Evolutionary conservation across 257 asterid species (phyloP).

Genomic region (Cordia subcordata): DNA sequence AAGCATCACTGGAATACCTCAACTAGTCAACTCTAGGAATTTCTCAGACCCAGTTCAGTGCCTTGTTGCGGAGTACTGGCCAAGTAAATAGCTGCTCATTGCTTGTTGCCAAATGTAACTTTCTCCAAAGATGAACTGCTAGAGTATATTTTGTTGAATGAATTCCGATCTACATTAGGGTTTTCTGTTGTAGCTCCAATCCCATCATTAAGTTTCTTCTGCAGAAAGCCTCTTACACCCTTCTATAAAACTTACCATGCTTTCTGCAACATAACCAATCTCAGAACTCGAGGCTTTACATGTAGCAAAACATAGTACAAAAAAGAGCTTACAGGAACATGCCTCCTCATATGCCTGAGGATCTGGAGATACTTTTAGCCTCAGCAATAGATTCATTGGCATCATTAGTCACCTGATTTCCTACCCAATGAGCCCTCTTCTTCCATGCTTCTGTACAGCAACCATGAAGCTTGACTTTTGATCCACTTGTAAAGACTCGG

Average conservation of each 20-base stretch:
- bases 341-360: conserved; percentile 93
- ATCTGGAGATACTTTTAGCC: conserved; percentile 82
- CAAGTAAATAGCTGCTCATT: conserved; percentile 92
- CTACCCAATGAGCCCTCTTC: conserved; percentile 87
- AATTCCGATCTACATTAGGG: conserved; percentile 58
- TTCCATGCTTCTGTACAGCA: conserved; percentile 94
- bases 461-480: conserved; percentile 83
- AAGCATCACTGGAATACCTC: conserved; percentile 7
- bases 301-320: too few species aligned
- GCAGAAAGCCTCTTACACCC: too few species aligned
- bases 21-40: conserved; percentile 95
- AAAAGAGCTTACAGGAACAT: too few species aligned
- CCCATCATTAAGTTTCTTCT: too few species aligned
- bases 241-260: too few species aligned
- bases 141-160: conserved; percentile 77
- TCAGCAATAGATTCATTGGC: too few species aligned
- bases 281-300: too few species aligned
- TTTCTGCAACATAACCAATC: too few species aligned
- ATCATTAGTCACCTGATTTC: too few species aligned
- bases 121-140: conserved; percentile 56
- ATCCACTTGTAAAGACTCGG: conserved; percentile 92
- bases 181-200: conserved; percentile 29
- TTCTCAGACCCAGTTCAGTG: conserved; percentile 86
- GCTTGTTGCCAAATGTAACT: conserved; percentile 66
- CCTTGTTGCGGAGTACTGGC: conserved; percentile 99